These are phyloP conservation scores for Copromyces sp. DNA, from an alignment of 495 filamentous ascomycete genomes.

Conservation along the genomic window DNA sequence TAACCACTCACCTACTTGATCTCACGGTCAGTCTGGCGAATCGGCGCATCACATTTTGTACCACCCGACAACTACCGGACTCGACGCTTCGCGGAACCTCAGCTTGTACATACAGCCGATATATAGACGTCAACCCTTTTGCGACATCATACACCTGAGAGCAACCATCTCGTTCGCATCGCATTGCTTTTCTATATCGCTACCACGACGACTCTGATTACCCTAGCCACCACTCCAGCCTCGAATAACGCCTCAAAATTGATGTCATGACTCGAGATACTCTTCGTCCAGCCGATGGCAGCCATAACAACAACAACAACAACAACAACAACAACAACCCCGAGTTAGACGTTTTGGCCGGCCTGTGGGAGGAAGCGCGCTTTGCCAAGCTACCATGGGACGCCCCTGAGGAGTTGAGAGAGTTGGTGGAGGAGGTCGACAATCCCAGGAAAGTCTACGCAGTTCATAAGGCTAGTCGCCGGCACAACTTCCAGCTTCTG, in stretches of 20 bases:
- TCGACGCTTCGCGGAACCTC: no score
- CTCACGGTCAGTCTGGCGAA: no score
- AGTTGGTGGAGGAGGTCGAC: slow-evolving; percentile 38
- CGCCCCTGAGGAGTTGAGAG: slow-evolving; percentile 41
- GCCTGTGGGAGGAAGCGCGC: slow-evolving; percentile 41
- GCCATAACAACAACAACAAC: not conserved
- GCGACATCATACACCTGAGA: no score
- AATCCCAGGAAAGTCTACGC: slow-evolving; percentile 43
- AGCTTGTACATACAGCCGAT: no score
- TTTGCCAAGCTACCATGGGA: slow-evolving; percentile 42
- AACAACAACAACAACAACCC: not conserved
- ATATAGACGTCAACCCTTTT: no score
- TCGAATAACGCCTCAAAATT: slow-evolving; percentile 1
- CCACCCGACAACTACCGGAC: no score
- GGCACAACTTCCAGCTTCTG: slow-evolving; percentile 43
- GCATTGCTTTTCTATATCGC: slow-evolving; percentile 2
- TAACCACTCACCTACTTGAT: not conserved
- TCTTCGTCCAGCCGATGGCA: slow-evolving; percentile 27
- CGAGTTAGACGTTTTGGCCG: slow-evolving; percentile 32
- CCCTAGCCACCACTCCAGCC: not conserved
- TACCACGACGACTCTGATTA: not conserved
- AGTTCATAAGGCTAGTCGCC: slow-evolving; percentile 39
- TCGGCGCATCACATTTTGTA: no score
- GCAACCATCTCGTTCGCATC: not conserved
- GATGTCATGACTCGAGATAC: slow-evolving; percentile 48